Evolutionary conservation across 1,139 yeast species (phyloP), one percentile per base, ranked within the genome.

Genomic region (Saccharomyces hybrid): DNA sequence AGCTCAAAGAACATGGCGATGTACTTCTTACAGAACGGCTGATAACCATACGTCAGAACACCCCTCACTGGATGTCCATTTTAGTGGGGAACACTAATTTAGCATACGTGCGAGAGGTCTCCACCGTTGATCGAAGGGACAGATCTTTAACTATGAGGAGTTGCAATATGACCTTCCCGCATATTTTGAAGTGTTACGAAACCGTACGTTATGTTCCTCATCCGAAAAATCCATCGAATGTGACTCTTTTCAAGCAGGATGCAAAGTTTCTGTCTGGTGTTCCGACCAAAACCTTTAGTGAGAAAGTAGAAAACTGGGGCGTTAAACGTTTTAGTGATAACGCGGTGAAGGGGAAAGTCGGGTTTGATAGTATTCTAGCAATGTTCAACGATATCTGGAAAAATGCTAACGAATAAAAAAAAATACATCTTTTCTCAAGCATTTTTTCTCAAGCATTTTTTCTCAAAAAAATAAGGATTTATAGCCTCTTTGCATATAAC

Each of bases 261-360:
- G 99, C 99, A 0, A 89, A 86, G 63, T 88, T 93, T 62, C 85
- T 91, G 25, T 46, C 48, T 23, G 16, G 11, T 14, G 16, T 46
- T 14, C 48, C 48, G 8, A 26, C 31, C 11, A 66, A 97, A 90
- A 62, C 72, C 80, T 13, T 90, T 4, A 86, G 96, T 70, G 87
- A 83, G 67, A 85, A 86, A 71, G 76, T 91, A 56, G 98, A 91
- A 70, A 93, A 88, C 51, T 91, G 96, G 96, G 83, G 91, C 0
- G 86, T 88, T 5, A 89, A 88, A 64, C 76, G 97, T 67, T 91
- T 91, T 71, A 83, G 85, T 41, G 95, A 87, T 66, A 91, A 91
- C 69, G 97, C 97, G 6, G 73, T 73, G 55, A 80, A 80, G 58
- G 98, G 98, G 25, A 84, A 82, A 61, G 65, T 74, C 46, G 98